Percentiles rank a stretch among this genome's conserved stretches.
Evolutionary conservation across 2,329 filamentous ascomycete genomes (phyloP).

Genomic region (Curvularia hawaiiensis): DNA sequence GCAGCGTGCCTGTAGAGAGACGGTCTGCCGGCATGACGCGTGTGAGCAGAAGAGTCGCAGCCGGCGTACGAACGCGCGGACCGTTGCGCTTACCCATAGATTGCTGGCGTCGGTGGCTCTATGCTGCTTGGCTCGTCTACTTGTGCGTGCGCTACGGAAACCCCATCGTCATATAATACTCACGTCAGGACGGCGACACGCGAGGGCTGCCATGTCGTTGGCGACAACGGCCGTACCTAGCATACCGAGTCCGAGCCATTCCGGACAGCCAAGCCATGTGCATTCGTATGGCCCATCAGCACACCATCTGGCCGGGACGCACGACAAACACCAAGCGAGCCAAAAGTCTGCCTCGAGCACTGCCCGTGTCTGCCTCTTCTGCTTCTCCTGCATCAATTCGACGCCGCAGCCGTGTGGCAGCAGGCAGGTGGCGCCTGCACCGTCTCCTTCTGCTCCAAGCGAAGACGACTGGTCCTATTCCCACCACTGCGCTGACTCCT

Average conservation of each 20-base stretch:
- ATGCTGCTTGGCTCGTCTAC: conserved; percentile 24
- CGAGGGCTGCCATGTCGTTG: neutral
- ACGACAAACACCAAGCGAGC: neutral
- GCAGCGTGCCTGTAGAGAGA: conserved; percentile 26
- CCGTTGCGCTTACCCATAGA: conserved; percentile 15
- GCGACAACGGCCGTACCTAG: neutral
- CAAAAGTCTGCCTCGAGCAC: neutral
- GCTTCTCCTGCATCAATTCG: conserved; percentile 22
- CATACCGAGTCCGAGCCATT: neutral
- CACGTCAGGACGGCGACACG: neutral
- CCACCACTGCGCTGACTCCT: neutral
- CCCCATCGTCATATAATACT: neutral
- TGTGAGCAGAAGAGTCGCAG: conserved; percentile 17
- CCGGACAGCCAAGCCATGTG: neutral
- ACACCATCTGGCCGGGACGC: neutral
- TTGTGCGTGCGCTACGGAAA: neutral
- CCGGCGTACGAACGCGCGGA: conserved; percentile 10
- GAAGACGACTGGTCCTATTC: neutral
- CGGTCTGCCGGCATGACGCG: conserved; percentile 27
- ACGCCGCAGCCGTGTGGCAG: neutral
- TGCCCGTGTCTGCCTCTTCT: neutral
- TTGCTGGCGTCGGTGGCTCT: conserved; percentile 24
- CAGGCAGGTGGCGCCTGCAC: neutral
- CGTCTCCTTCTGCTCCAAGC: neutral
- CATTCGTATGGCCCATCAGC: neutral